Evolutionary conservation across 768 basidiomycete genomes (phyloP), one percentile per base, ranked within the genome.

Genomic region (Hortiboletus campestris): DNA sequence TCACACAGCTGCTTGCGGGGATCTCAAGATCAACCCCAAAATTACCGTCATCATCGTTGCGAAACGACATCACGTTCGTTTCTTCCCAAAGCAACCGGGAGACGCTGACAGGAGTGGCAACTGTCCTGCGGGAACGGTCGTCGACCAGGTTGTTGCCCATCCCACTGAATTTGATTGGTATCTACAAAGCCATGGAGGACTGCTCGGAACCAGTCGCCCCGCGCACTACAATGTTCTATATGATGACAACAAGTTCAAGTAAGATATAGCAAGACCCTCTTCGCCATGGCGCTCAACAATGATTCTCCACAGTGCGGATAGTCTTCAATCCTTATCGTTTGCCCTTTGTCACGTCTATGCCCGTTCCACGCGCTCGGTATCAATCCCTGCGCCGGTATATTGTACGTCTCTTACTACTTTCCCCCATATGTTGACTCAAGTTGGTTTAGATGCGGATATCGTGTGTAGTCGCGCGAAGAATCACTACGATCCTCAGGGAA

Each of bases 271-370:
- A 6, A 25, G 20, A 20, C 32, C 45, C 10, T 29, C 22, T 16
- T 20, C 14, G 20, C 35, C 19, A 34, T 48, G 38, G 11, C 34
- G 48, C 39, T 62, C 56, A 38, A 69, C 40, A 29, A 40, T 41
- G 34, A 9, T 48, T 50, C 25, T 25, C 38, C 49, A 11, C 55
- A 88, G 84, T 28, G 77, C 85, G 16, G 85, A 89, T 63, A 79
- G 82, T 16, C 70, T 93, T 40, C 91, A 93, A 61, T 78, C 80
- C 0, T 67, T 85, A 4, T 84, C 89, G 0, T 92, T 88, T 49
- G 85, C 89, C 0, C 75, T 94, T 0, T 90, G 89, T 63, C 89
- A 94, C 45, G 84, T 90, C 0, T 93, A 90, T 59, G 88, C 89
- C 1, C 81, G 89, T 3, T 83, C 88, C 11, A 91, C 89, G 4